Evolutionary conservation across 2,329 filamentous ascomycete species (phyloP).

Genomic region (Elsinoe perseae): DNA sequence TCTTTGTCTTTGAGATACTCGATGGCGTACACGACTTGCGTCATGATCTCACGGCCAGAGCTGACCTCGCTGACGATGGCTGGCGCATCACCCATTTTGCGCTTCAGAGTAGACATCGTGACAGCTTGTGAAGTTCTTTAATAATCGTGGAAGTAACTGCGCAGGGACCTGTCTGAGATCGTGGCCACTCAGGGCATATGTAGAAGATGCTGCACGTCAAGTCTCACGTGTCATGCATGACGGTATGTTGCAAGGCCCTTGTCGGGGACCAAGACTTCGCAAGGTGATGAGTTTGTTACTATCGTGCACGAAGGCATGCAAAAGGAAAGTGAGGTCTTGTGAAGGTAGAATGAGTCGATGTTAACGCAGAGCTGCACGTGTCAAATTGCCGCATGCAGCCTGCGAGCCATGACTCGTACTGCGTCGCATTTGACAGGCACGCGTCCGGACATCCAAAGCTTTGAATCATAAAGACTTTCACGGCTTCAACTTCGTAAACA

Average conservation of each 20-base stretch:
- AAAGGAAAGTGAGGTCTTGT: neutral
- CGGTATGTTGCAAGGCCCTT: neutral
- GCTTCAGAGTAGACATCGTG: slow-evolving; percentile 32
- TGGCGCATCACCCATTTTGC: slow-evolving; percentile 51
- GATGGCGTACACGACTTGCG: slow-evolving; percentile 80
- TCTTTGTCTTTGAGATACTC: slow-evolving; percentile 69
- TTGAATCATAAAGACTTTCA: neutral
- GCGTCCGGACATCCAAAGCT: neutral
- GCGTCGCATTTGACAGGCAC: neutral
- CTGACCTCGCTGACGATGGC: slow-evolving; percentile 58
- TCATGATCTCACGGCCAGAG: slow-evolving; percentile 72
- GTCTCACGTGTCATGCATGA: neutral
- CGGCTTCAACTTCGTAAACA: no score
- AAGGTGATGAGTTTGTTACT: neutral
- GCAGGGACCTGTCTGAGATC: no score
- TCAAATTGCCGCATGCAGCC: neutral
- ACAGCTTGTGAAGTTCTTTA: no score
- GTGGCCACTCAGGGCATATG: neutral
- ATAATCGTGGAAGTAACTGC: no score
- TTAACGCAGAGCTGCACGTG: neutral
- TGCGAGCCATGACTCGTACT: neutral
- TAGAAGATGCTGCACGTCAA: neutral
- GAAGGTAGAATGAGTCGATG: neutral
- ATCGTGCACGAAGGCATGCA: neutral
- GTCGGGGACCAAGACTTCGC: neutral